Base-by-base conservation (phyloP, 257 asterid genomes). In the Solanum dulcamara region DNA sequence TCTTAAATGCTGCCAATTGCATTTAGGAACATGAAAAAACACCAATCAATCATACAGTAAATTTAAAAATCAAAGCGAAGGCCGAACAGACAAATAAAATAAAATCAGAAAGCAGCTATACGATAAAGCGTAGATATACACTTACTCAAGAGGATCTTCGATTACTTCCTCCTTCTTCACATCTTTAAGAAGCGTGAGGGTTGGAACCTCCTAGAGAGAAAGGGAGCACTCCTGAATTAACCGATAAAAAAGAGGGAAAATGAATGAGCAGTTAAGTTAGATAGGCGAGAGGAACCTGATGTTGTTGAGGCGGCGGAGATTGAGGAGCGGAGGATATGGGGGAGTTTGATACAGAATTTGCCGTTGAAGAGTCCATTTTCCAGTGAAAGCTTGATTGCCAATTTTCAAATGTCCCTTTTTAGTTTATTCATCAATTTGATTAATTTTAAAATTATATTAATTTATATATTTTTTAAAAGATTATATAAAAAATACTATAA, bases 291-390 rank as follows among this genome's bases (percentile, higher is more conserved):
- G 75, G 18, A 28, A 81, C 85, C 85, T 81, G 75, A 40, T 55
- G 38, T 17, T 15, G 85, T 66, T 55, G 75, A 59, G 85, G 55
- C 74, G 24, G 75, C 5, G 75, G 75, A 67, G 75, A 67, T 13
- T 53, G 84, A 81, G 84, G 70, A 37, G 62, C 84, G 20, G 85
- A 81, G 75, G 85, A 81, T 9, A n/a, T 64, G 51, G 84, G 71
- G 32, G 84, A 81, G 50, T 81, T 81, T 20, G 84, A 22, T 1
- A 81, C 71, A 10, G 71, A 55, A 81, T 48, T 81, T 40, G 84
- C 66, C 28, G 44, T 40, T 55, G 85, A 81, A 18, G 85, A 81
- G 24, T 50, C 85, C 85, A 81, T 81, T 20, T 28, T 68, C 44
- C 75, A 7, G 17, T 67, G 75, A 32, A 67, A 67, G 42, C 12